Conservation (phyloP, 306 rosid genomes). For the Astragalus glycyphyllos region DNA sequence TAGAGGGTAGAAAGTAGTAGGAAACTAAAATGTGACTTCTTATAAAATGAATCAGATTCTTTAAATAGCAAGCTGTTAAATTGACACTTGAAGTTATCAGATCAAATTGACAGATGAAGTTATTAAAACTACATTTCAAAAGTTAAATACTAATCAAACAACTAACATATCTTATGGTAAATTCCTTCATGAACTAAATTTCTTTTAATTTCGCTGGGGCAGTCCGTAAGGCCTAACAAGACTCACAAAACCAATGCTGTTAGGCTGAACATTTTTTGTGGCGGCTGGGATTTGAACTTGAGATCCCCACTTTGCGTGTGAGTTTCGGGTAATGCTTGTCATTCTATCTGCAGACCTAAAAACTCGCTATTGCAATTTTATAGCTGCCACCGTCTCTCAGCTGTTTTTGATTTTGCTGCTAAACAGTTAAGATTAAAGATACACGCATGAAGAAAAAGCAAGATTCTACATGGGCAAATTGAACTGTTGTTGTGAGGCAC, state of each 20-base stretch:
- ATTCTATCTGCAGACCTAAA: too few relatives aligned
- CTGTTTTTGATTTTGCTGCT: neutral
- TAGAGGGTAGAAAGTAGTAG: constrained; percentile 11
- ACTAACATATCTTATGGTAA: too few relatives aligned
- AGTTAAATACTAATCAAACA: too few relatives aligned
- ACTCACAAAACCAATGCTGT: too few relatives aligned
- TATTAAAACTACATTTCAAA: too few relatives aligned
- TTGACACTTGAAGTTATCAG: constrained; percentile 22
- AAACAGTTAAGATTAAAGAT: neutral
- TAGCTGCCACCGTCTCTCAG: neutral
- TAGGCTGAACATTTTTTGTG: too few relatives aligned
- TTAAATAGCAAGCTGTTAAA: constrained; percentile 39
- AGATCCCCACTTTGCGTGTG: too few relatives aligned
- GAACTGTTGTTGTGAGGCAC: constrained; percentile 16
- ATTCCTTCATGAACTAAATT: too few relatives aligned
- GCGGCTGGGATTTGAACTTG: too few relatives aligned
- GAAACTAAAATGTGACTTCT: constrained; percentile 10
- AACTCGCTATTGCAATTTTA: neutral
- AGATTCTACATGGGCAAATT: neutral
- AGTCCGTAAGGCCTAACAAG: too few relatives aligned
- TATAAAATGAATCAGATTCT: constrained; percentile 42
- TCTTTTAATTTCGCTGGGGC: too few relatives aligned
- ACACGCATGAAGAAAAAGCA: neutral
- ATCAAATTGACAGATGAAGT: neutral
- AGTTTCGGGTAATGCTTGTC: too few relatives aligned